A percentile compares a stretch with the other conserved stretches of the same genome.
Evolutionary conservation across 2,329 filamentous ascomycete species (phyloP).

Genomic region (Epichloe festucae): DNA sequence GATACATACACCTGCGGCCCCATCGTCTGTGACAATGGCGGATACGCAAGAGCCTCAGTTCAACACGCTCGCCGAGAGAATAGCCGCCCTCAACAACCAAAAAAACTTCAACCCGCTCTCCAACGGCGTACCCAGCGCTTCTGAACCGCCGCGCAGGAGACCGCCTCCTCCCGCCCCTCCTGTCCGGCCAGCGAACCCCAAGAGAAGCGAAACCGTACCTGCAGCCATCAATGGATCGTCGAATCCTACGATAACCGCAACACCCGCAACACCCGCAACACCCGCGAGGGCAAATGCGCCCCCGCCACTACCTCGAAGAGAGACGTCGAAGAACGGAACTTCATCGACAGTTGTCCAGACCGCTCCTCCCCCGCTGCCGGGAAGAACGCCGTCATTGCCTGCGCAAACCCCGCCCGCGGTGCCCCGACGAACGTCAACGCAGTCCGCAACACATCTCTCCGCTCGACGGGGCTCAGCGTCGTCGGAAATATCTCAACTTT

Average conservation of each 20-base stretch:
- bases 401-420: slow-evolving; percentile 35
- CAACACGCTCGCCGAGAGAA: slow-evolving; percentile 47
- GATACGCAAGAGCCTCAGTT: slow-evolving; percentile 50
- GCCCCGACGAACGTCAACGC: slow-evolving; percentile 33
- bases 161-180: slow-evolving; percentile 27
- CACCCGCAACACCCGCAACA: slow-evolving; percentile 25
- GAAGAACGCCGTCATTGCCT: slow-evolving; percentile 15
- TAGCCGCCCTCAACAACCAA: slow-evolving; percentile 49
- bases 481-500: slow-evolving; percentile 43
- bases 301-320: slow-evolving; percentile 24
- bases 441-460: slow-evolving; percentile 22
- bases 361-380: slow-evolving; percentile 22
- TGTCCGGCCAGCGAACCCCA: slow-evolving; percentile 25
- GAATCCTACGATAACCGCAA: slow-evolving; percentile 21
- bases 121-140: slow-evolving; percentile 13
- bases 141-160: slow-evolving; percentile 29
- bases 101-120: slow-evolving; percentile 36
- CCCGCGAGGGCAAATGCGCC: slow-evolving; percentile 25
- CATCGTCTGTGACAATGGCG: slow-evolving; percentile 30
- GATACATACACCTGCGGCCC: too few relatives aligned
- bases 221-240: slow-evolving; percentile 4
- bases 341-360: slow-evolving; percentile 9
- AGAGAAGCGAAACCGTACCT: slow-evolving; percentile 23
- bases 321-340: slow-evolving; percentile 11
- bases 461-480: slow-evolving; percentile 42